Percentiles rank a stretch among this genome's conserved stretches.
These are phyloP conservation scores for Basidiobolus meristosporus DNA, from an alignment of 371 early-diverging fungal species.

Conservation along the genomic window DNA sequence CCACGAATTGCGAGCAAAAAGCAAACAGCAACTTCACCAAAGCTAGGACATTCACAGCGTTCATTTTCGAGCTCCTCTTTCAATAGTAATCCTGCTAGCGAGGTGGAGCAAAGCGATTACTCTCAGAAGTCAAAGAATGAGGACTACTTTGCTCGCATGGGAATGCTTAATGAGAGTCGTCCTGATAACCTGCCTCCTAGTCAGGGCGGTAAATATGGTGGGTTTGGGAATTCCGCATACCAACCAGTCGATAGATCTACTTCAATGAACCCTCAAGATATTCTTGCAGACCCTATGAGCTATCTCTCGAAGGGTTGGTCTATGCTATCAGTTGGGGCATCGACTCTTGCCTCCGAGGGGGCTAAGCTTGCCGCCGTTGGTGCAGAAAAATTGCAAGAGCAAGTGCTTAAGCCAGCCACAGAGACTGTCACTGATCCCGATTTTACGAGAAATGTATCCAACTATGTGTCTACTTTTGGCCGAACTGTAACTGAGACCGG, in stretches of 20 bases:
- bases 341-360: slow-evolving; percentile 33
- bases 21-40: slow-evolving; percentile 7
- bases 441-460: slow-evolving; percentile 46
- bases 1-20: not conserved
- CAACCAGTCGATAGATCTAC: slow-evolving; percentile 8
- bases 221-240: slow-evolving; percentile 63
- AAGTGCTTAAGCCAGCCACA: slow-evolving; percentile 67
- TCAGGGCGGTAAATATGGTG: slow-evolving; percentile 82
- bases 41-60: slow-evolving; percentile 10
- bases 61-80: slow-evolving; percentile 3
- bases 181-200: slow-evolving; percentile 63
- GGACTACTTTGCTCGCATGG: slow-evolving; percentile 41
- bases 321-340: slow-evolving; percentile 33
- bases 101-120: not conserved
- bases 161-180: slow-evolving; percentile 30
- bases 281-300: slow-evolving; percentile 65
- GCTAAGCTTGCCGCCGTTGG: slow-evolving; percentile 51
- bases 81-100: slow-evolving; percentile 6
- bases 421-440: slow-evolving; percentile 77
- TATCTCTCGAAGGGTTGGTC: slow-evolving; percentile 73
- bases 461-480: slow-evolving; percentile 45
- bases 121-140: slow-evolving; percentile 35
- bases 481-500: slow-evolving; percentile 21
- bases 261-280: slow-evolving; percentile 17
- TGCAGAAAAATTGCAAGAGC: slow-evolving; percentile 52